Base-by-base conservation (phyloP, 2,329 filamentous ascomycete genomes). In the Chlorencoelia australis region DNA sequence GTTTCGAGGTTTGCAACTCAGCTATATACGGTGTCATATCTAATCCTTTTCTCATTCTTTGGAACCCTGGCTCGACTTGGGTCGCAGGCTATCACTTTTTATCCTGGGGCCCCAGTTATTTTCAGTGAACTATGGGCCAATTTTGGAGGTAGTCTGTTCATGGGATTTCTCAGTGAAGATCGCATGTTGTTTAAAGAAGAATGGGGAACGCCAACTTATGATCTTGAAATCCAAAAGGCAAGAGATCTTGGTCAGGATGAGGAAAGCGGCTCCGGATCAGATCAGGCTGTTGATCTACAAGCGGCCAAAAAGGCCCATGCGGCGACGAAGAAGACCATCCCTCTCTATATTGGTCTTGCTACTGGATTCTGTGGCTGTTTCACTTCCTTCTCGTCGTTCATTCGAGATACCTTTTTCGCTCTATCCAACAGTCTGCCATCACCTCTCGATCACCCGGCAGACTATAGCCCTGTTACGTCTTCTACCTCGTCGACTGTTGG, bases 291-390 rank as follows among this genome's bases (percentile, higher is more conserved):
- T 11, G 60, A 69, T 37, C 46, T 67, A 4, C 55, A 57, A 5
- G 62, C 65, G 3, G 66, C 65, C 4, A 71, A 68, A 48, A 72
- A 79, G 52, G 67, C 67, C 1, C 74, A 82, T 53, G 57, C 70
- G 24, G 66, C 75, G 4, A 62, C 67, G 18, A 94, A 94, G 56
- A 94, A 93, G 64, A 83, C 82, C 0, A 82, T 94, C 18, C 88
- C 89, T 0, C 66, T 94, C 0, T 94, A 93, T 54, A 81, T 94
- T 40, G 88, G 83, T 33, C 72, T 95, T 5, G 75, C 84, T 0
- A 94, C 82, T 0, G 89, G 82, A 8, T 91, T 91, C 58, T 94
- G 86, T 52, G 85, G 89, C 43, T 88, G 82, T 47, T 84, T 91
- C 52, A 95, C 88, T 0, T 88, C 82, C 7, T 94, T 94, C 59